phyloP scores from a whole-genome alignment of 2,329 filamentous ascomycete genomes.

The Lachnellula occidentalis region DNA sequence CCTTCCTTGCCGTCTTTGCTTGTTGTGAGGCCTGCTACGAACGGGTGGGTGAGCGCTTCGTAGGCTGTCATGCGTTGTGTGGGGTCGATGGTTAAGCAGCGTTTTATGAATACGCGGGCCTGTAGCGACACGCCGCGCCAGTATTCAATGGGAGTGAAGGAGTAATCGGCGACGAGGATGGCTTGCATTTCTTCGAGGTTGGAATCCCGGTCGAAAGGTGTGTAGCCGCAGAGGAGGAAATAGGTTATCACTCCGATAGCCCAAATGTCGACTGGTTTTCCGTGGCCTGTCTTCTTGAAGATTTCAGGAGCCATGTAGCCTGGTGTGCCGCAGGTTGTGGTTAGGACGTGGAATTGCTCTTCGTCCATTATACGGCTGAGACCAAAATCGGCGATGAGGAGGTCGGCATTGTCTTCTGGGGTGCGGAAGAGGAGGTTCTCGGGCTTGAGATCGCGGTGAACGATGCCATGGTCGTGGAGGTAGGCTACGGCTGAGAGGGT shows the following conservation, averaged over 20 bases:
- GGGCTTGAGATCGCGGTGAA: conserved; percentile 95
- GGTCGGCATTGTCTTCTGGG: conserved; percentile 93
- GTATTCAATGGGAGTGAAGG: conserved; percentile 89
- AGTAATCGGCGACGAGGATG: conserved; percentile 93
- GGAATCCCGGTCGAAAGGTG: conserved; percentile 92
- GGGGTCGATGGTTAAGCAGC: conserved; percentile 87
- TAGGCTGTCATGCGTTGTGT: conserved; percentile 85
- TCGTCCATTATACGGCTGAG: conserved; percentile 97
- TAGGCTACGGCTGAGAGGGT: conserved; percentile 97
- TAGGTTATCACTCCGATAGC: conserved; percentile 98
- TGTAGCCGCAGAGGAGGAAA: conserved; percentile 96
- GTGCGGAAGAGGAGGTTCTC: conserved; percentile 96
- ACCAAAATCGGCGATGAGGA: conserved; percentile 95
- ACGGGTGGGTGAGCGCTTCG: conserved; percentile 63
- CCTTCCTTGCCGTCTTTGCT: conserved; percentile 36
- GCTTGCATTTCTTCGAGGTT: conserved; percentile 99
- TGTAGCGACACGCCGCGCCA: conserved; percentile 87
- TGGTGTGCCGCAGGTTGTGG: conserved; percentile 94
- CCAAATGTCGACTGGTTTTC: conserved; percentile 98
- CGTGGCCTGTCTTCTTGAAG: conserved; percentile 97
- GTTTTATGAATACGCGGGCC: conserved; percentile 86
- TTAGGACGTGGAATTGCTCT: conserved; percentile 95
- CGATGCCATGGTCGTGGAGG: conserved; percentile 96
- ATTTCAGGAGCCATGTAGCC: conserved; percentile 99
- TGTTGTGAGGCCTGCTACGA: conserved; percentile 49